These are phyloP conservation scores for Arthrinium puccinioides DNA, from an alignment of 2,329 filamentous ascomycete genomes.

Conservation along the genomic window DNA sequence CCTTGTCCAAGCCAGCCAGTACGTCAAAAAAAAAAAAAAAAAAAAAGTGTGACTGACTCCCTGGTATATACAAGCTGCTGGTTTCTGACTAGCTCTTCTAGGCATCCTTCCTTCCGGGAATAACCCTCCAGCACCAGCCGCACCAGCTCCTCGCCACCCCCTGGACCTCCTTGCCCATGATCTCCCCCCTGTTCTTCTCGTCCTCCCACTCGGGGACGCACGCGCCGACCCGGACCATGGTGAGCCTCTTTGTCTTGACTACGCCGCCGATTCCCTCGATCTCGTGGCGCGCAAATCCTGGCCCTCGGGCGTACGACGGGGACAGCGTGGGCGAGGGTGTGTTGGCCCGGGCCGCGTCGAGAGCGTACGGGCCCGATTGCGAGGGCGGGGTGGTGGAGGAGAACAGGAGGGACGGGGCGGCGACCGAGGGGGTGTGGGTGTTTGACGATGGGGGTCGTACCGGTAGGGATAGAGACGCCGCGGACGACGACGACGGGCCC, in stretches of 20 bases:
- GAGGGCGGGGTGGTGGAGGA: constrained; percentile 7
- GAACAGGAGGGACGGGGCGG: neutral
- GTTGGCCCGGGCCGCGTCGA: neutral
- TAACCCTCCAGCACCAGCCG: constrained; percentile 78
- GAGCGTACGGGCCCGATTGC: neutral
- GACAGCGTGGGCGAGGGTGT: constrained; percentile 16
- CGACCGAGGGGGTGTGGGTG: constrained; percentile 6
- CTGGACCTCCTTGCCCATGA: constrained; percentile 62
- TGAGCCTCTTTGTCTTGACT: constrained; percentile 82
- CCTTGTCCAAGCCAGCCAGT: no score
- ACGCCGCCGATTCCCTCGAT: constrained; percentile 85
- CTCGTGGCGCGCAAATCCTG: constrained; percentile 80
- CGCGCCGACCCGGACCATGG: constrained; percentile 72
- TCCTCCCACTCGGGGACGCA: constrained; percentile 83
- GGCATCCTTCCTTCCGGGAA: constrained; percentile 48
- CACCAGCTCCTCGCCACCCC: constrained; percentile 76
- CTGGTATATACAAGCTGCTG: no score
- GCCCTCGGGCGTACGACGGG: constrained; percentile 39
- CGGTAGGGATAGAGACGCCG: constrained; percentile 9
- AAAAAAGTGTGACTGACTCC: no score
- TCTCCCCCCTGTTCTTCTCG: constrained; percentile 58
- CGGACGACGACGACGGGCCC: constrained; percentile 11
- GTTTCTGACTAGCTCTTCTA: no score
- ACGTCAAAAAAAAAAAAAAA: no score
- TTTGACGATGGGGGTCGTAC: constrained; percentile 8